Percentiles rank a stretch among this genome's conserved stretches.
phyloP scores from a whole-genome alignment of 495 filamentous ascomycete genomes.

The Penicillium egyptiacum region DNA sequence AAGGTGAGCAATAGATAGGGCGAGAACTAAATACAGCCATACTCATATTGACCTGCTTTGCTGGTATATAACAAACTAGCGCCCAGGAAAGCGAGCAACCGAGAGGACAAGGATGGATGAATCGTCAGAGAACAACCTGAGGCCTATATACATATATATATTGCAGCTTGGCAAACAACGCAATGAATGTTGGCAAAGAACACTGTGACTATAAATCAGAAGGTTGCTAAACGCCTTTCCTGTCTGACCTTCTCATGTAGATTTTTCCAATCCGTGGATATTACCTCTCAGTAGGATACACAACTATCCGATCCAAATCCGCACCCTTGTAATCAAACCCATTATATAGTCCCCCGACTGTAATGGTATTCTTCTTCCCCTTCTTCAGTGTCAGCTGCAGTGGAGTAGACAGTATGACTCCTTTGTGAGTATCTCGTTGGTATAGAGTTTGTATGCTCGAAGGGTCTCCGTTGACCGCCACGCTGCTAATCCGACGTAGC shows the following conservation, averaged over 20 bases:
- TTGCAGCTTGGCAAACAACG: no score
- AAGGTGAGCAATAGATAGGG: no score
- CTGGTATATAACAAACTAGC: no score
- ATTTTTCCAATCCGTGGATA: neutral
- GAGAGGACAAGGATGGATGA: no score
- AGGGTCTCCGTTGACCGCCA: constrained; percentile 26
- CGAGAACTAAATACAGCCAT: no score
- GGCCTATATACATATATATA: no score
- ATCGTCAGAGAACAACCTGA: no score
- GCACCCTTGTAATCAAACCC: constrained; percentile 27
- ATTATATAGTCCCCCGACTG: constrained; percentile 25
- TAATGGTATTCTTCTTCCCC: constrained; percentile 27
- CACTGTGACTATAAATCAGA: no score
- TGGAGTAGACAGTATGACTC: constrained; percentile 29
- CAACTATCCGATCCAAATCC: constrained; percentile 29
- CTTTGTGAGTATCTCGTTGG: constrained; percentile 31
- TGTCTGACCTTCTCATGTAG: neutral
- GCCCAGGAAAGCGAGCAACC: no score
- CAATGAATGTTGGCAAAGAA: no score
- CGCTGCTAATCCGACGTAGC: constrained; percentile 29
- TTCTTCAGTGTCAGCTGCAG: constrained; percentile 27
- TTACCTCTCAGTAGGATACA: constrained; percentile 25
- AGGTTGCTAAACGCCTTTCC: neutral
- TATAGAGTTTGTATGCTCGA: constrained; percentile 23
- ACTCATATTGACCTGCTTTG: no score